Percentiles rank a stretch among this genome's conserved stretches.
These are phyloP conservation scores for Cornus florida DNA, from an alignment of 148 eudicot species.

Conservation along the genomic window DNA sequence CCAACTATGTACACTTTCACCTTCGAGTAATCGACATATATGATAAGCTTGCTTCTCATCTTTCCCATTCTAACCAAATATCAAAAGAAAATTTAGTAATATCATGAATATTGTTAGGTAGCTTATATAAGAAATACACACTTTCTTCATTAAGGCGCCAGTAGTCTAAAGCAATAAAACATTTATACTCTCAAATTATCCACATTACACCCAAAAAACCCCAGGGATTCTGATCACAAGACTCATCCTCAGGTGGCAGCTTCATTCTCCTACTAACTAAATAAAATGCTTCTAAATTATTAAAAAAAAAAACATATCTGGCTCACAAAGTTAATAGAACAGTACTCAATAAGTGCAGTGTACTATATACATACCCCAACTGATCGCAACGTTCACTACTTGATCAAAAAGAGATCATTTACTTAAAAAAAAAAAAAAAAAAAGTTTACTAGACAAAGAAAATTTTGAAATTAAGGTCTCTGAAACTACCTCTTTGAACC, in stretches of 20 bases:
- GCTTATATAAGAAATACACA: neutral
- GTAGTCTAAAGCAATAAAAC: neutral
- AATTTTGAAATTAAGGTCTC: neutral
- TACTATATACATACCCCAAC: neutral
- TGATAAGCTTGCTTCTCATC: neutral
- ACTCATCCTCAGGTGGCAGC: neutral
- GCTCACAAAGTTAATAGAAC: neutral
- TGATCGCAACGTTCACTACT: neutral
- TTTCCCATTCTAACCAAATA: neutral
- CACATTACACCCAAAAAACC: neutral
- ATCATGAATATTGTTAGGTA: neutral
- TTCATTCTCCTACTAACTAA: neutral
- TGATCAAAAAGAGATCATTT: neutral
- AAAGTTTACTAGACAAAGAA: neutral
- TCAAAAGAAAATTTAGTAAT: neutral
- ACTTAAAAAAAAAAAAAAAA: neutral
- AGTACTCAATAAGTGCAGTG: neutral
- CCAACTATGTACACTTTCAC: neutral
- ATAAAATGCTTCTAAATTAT: neutral
- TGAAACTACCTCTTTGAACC: slow-evolving; percentile 59
- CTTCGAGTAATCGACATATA: neutral
- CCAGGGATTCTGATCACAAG: neutral
- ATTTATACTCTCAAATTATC: neutral
- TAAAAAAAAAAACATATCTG: neutral
- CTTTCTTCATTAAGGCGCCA: neutral